Percentiles rank a stretch among this genome's conserved stretches.
These are phyloP conservation scores for Euphorbia lathyris DNA, from an alignment of 345 rosid genomes.

Conservation along the genomic window DNA sequence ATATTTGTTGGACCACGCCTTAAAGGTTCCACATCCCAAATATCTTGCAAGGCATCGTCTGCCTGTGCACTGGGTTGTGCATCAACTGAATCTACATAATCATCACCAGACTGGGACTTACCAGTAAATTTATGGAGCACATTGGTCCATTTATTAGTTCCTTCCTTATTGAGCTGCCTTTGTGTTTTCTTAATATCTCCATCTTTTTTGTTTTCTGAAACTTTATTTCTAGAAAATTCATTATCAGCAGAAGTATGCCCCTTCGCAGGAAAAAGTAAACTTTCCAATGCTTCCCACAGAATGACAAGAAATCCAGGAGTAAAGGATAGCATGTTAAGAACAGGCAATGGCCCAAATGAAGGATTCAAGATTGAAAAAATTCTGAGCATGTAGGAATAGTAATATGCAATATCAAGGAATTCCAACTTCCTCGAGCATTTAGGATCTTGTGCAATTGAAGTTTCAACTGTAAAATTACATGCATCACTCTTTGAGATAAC, in stretches of 20 bases:
- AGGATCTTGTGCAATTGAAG: conserved; percentile 21
- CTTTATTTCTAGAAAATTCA: conserved; percentile 24
- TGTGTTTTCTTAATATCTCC: conserved; percentile 38
- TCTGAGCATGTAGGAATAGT: conserved; percentile 80
- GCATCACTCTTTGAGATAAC: conserved; percentile 43
- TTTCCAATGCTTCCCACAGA: conserved; percentile 67
- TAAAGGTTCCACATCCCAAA: conserved; percentile 70
- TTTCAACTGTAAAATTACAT: conserved; percentile 27
- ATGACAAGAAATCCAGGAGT: conserved; percentile 70
- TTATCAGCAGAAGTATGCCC: conserved; percentile 18
- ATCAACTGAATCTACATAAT: conserved; percentile 27
- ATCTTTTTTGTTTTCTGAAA: conserved; percentile 37
- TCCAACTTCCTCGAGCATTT: conserved; percentile 42
- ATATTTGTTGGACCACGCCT: conserved; percentile 68
- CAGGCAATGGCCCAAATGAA: conserved; percentile 60
- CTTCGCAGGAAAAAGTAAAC: conserved; percentile 41
- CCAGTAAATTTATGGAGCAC: conserved; percentile 73
- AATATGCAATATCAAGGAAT: conserved; percentile 63
- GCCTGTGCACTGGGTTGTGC: conserved; percentile 37
- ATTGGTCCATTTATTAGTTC: conserved; percentile 63
- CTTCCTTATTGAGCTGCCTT: conserved; percentile 53
- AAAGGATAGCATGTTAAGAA: conserved; percentile 89
- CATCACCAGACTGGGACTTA: conserved; percentile 52
- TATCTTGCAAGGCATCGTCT: conserved; percentile 44
- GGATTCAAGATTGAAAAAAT: conserved; percentile 65